phyloP scores from a whole-genome alignment of 768 basidiomycete species.

The Coprinopsis marcescibilis region DNA sequence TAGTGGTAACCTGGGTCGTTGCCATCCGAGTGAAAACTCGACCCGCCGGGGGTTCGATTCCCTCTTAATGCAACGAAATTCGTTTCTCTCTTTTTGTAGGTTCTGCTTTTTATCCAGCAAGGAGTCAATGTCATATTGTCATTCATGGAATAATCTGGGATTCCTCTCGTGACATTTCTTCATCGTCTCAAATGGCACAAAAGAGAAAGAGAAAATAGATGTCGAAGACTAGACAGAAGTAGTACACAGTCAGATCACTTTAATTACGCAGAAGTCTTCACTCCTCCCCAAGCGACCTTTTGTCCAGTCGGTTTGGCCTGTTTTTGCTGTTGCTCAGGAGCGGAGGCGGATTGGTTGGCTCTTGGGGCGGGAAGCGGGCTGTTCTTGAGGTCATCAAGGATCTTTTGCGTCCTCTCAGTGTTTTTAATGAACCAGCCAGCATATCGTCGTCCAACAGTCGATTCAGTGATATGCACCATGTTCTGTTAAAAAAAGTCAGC shows the following conservation, averaged over 20 bases:
- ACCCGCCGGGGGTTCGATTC: conserved; percentile 89
- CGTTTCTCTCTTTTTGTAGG: background rate
- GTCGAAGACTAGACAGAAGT: too few relatives aligned
- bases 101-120: background rate
- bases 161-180: too few relatives aligned
- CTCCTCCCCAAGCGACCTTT: conserved; percentile 60
- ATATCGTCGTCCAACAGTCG: conserved; percentile 87
- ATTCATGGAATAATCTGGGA: too few relatives aligned
- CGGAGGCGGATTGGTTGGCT: conserved; percentile 13
- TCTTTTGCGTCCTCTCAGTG: conserved; percentile 85
- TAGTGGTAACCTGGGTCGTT: conserved; percentile 19
- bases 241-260: too few relatives aligned
- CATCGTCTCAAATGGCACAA: too few relatives aligned
- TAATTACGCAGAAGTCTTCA: too few relatives aligned
- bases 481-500: conserved; percentile 44
- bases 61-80: conserved; percentile 29
- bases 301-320: conserved; percentile 29
- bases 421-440: conserved; percentile 98
- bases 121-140: background rate
- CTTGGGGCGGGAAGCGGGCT: conserved; percentile 38
- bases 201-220: too few relatives aligned
- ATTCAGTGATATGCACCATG: conserved; percentile 95
- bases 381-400: conserved; percentile 69
- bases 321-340: conserved; percentile 17
- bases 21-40: conserved; percentile 30